These are phyloP conservation scores for Penicillium hordei DNA, from an alignment of 2,329 filamentous ascomycete genomes.

Conservation along the genomic window DNA sequence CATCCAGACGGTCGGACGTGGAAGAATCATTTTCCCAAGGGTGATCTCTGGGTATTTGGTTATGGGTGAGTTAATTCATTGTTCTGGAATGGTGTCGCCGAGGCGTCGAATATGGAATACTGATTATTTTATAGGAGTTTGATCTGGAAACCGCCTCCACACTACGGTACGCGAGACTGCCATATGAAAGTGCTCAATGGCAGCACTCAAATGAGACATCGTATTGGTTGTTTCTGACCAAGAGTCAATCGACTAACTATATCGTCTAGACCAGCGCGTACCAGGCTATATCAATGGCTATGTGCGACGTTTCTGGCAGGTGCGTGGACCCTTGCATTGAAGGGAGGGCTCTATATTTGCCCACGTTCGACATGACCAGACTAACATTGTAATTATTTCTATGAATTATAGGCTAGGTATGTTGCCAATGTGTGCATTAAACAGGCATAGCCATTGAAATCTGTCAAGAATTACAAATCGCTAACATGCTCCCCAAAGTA, in stretches of 20 bases:
- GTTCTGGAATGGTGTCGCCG: not conserved
- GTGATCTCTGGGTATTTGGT: conserved; percentile 93
- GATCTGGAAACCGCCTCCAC: conserved; percentile 97
- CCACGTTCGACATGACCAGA: not conserved
- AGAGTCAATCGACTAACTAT: not conserved
- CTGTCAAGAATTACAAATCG: not conserved
- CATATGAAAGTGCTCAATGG: not conserved
- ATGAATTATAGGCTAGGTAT: conserved; percentile 34
- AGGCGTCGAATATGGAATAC: not conserved
- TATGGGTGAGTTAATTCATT: conserved; percentile 73
- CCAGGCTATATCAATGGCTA: conserved; percentile 92
- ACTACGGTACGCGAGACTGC: conserved; percentile 67
- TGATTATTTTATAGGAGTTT: conserved; percentile 64
- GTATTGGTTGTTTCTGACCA: not conserved
- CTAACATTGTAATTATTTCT: not conserved
- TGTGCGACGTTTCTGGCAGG: conserved; percentile 97
- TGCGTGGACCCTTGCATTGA: conserved; percentile 48
- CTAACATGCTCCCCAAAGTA: conserved; percentile 52
- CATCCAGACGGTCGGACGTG: conserved; percentile 42
- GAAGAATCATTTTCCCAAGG: conserved; percentile 45
- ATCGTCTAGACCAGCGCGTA: conserved; percentile 68
- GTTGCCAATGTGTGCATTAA: not conserved
- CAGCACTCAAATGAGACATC: not conserved
- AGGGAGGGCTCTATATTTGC: too few species aligned
- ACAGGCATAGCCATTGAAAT: not conserved